Conservation (phyloP, 2,329 filamentous ascomycete species). For the Orbilia blumenaviensis region DNA sequence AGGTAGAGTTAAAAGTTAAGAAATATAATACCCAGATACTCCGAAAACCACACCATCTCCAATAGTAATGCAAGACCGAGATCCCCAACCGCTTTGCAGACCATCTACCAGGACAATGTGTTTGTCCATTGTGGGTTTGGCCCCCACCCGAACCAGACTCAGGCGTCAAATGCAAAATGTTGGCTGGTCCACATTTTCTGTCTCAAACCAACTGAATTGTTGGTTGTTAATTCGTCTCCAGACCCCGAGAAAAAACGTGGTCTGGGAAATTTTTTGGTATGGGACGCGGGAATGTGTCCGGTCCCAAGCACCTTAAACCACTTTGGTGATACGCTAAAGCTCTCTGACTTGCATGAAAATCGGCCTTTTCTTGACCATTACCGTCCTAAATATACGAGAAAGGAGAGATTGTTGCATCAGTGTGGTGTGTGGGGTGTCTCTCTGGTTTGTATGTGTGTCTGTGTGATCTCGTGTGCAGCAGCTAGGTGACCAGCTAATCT, state of each 20-base stretch:
- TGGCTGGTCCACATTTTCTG: conserved; percentile 18
- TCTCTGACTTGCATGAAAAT: conserved; percentile 37
- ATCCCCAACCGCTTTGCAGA: not conserved
- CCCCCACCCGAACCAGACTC: conserved; percentile 19
- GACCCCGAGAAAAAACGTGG: conserved; percentile 49
- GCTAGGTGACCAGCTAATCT: conserved; percentile 5
- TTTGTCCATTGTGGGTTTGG: not conserved
- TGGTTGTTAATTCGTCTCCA: conserved; percentile 50
- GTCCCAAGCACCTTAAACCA: conserved; percentile 36
- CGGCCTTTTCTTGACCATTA: conserved; percentile 19
- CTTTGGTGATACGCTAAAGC: conserved; percentile 33
- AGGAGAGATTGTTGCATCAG: conserved; percentile 22
- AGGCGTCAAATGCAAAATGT: conserved; percentile 9
- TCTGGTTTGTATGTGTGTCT: no score
- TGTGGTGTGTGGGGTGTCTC: conserved; percentile 24
- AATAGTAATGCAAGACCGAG: no score
- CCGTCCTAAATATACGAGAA: conserved; percentile 36
- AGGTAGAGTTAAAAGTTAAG: not conserved
- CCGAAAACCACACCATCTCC: no score
- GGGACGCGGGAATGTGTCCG: conserved; percentile 48
- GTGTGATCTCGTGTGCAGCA: conserved; percentile 11
- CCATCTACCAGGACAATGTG: conserved; percentile 6
- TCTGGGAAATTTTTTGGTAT: conserved; percentile 43
- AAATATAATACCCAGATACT: not conserved
- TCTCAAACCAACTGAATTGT: conserved; percentile 31